phyloP scores from a whole-genome alignment of 2,329 filamentous ascomycete species.

The Sporothrix pallida region DNA sequence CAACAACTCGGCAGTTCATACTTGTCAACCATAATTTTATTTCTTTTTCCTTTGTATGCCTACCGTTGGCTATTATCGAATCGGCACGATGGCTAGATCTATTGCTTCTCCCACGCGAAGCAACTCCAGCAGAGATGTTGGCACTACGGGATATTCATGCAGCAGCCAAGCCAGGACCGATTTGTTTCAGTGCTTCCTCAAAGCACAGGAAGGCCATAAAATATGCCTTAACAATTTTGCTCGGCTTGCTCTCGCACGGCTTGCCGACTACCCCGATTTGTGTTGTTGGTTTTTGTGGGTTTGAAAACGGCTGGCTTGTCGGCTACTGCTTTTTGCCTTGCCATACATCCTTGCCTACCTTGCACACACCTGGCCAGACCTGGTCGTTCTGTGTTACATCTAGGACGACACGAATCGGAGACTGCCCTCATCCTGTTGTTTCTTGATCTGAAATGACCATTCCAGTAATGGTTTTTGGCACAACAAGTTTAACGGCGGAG shows the following conservation, averaged over 20 bases:
- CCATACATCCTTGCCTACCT: background rate
- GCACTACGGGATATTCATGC: background rate
- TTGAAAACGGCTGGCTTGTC: background rate
- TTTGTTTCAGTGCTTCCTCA: background rate
- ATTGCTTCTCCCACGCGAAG: background rate
- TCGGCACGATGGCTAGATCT: background rate
- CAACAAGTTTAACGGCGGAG: no score
- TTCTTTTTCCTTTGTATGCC: conserved; percentile 8
- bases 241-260: background rate
- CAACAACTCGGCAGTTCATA: background rate
- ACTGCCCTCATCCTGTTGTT: no score
- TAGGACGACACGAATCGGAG: no score
- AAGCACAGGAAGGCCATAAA: background rate
- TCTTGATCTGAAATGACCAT: no score
- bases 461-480: no score
- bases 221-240: background rate
- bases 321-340: no score
- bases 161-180: background rate
- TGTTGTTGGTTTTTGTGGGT: background rate
- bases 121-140: background rate
- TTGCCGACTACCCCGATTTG: background rate
- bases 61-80: background rate
- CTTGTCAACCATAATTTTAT: background rate
- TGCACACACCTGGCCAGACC: background rate
- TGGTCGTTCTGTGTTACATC: no score